Evolutionary conservation across 2,329 filamentous ascomycete species (phyloP), one percentile per base, ranked within the genome.

Genomic region (Monosporascus sp.): DNA sequence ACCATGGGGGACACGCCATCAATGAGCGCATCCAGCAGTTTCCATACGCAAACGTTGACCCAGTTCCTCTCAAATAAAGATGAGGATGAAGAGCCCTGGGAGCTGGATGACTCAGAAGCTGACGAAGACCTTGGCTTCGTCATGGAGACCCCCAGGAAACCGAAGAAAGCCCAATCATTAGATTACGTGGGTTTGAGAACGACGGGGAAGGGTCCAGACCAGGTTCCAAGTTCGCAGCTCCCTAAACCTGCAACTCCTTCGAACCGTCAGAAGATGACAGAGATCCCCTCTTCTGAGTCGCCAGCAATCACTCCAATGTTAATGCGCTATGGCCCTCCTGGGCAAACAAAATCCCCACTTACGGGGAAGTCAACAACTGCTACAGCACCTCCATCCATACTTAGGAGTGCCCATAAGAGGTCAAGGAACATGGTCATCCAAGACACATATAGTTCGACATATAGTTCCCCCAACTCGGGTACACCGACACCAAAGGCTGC

Each of bases 11-110:
- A 68, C 51, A 45, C 50, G 7, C 63, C 65, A 9, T 55, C 40
- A 18, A 50, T 53, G 11, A 58, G 47, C 24, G 51, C 54, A 17
- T 62, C 65, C 18, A 65, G 62, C 51, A 68, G 60, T 55, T 66
- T 66, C 49, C 66, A 68, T 37, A 69, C 67, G 1, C 67, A 68
- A 52, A 69, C 67, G 4, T 50, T 67, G 22, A 67, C 65, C 7
- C 65, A 67, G 48, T 49, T 65, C 1, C 48, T 65, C 11, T 55
- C 64, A 17, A 55, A 44, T 9, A 54, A 55, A 28, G 55, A 58
- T 4, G 54, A 59, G 17, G 48, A 59, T 2, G 50, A 58, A 8
- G 56, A 61, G 4, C 31, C 47, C 38, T 63, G 60, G 65, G 52
- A 59, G 26, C 60, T 67, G 26, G 55, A 57, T 43, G 65, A 65